Base-by-base conservation (phyloP, 441 rosid species). In the Corymbia citriodora region DNA sequence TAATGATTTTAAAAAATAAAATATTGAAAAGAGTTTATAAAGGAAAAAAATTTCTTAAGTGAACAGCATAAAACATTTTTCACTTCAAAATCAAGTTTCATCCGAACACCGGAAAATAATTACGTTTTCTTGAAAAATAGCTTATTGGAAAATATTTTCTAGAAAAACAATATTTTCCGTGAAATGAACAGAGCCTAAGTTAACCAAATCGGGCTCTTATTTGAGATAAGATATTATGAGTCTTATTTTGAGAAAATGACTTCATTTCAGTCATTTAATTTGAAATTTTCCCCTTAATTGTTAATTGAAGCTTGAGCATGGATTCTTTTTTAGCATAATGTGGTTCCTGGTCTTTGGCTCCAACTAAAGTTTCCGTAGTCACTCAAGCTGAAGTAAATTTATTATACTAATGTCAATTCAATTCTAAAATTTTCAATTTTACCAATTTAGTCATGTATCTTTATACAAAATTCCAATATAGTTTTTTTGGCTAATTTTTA, bases 361-460 rank as follows among this genome's bases (percentile, higher is more conserved):
- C 23, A 16, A 9, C 79, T 31, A 68, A 31, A 68, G 23, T 31
- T 31, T 68, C 40, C 10, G 3, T 16, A 31, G 23, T 68, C 21
- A 31, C 72, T 16, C 9, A 7, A 70, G 23, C 3, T 9, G 0
- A 27, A 72, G 25, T 19, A 36, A 19, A 72, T 11, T 72, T 18
- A 36, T 40, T 19, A 10, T 19, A 9, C 0, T 3, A 7, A 33
- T 10, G 2, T 36, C 7, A 72, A 19, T 72, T 72, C 3, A 36
- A 33, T 72, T 1, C 4, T 2, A n/a, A 68, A 40, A 3, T 36
- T 36, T 72, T 36, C 0, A 6, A 36, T 36, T 10, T 74, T 74
- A 1, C 5, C 8, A 19, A 70, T 70, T 2, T 18, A 18, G 3
- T 33, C 81, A 2, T 10, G 10, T 5, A 33, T 9, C 0, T 9